A percentile compares a stretch with the other conserved stretches of the same genome.
Evolutionary conservation across 1,139 yeast species (phyloP).

Genomic region (Suhomyces chickasaworum): DNA sequence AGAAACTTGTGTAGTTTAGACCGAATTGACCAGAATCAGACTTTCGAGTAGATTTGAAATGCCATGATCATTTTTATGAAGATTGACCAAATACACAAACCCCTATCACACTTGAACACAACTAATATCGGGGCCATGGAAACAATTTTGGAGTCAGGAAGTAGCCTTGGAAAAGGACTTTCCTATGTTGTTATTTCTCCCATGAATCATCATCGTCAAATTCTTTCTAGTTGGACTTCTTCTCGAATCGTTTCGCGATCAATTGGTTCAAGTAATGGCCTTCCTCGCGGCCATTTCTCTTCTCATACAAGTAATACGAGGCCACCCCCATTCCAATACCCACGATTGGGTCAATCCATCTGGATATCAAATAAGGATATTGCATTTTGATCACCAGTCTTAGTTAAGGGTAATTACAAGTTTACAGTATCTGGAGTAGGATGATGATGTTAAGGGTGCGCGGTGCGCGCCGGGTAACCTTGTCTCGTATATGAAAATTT

Average conservation of each 20-base stretch:
- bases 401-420: background rate
- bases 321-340: conserved; percentile 60
- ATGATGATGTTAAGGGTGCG: too few species aligned
- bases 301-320: conserved; percentile 63
- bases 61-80: too few species aligned
- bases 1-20: too few species aligned
- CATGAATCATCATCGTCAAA: background rate
- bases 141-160: too few species aligned
- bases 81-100: too few species aligned
- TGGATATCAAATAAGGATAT: conserved; percentile 41
- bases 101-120: too few species aligned
- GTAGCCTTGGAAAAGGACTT: too few species aligned
- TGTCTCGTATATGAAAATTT: conserved; percentile 15
- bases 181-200: background rate
- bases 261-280: conserved; percentile 62
- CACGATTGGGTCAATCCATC: conserved; percentile 57
- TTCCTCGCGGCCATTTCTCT: conserved; percentile 51
- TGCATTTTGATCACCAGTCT: conserved; percentile 24
- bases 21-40: too few species aligned
- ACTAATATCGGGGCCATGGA: too few species aligned
- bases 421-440: too few species aligned
- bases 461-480: conserved; percentile 17
- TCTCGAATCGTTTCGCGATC: conserved; percentile 29
- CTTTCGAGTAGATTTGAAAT: too few species aligned
- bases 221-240: conserved; percentile 3